Evolutionary conservation across 768 basidiomycete genomes (phyloP), one percentile per base, ranked within the genome.

Genomic region (Leccinum obscurum): DNA sequence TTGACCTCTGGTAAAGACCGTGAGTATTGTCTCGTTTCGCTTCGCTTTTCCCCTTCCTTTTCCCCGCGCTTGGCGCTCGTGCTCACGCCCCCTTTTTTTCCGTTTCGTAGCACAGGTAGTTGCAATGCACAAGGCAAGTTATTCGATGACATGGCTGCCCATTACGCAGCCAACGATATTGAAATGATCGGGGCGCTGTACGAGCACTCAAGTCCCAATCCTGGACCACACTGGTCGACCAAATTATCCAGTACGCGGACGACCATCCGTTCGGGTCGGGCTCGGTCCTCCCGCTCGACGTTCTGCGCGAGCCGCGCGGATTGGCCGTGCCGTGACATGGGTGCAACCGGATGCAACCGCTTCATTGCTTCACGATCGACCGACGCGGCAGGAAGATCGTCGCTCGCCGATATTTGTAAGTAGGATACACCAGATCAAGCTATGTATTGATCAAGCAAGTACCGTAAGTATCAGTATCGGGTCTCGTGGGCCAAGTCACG

Each of bases 181-280:
- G 68, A 71, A 34, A 69, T 78, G 58, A 76, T 81, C n/a, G n/a
- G n/a, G n/a, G n/a, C n/a, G n/a, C n/a, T 80, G 20, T 76, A 77
- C 64, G 65, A 69, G 5, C 64, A 74, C 52, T 80, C 58, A 61
- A 62, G 6, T n/a, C 62, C 28, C 20, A 61, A 8, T 54, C 52
- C 0, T 72, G 70, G 68, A 70, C 70, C 59, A 73, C 66, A 0
- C n/a, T 24, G 24, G 24, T 24, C 24, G 24, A 24, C 24, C 24
- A 24, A 24, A 24, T 24, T 24, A 24, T 24, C 24, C 24, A 24
- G 24, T 24, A 24, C 24, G 24, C 24, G 24, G 24, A 24, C 24
- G 24, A 24, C 24, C 24, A 24, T 24, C 24, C 24, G 24, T 24
- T 24, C 24, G 24, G 24, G 24, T 24, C 24, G 24, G 24, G 24